A percentile compares a stretch with the other conserved stretches of the same genome.
Evolutionary conservation across 495 filamentous ascomycete species (phyloP).

Genomic region (Thozetella sp.): DNA sequence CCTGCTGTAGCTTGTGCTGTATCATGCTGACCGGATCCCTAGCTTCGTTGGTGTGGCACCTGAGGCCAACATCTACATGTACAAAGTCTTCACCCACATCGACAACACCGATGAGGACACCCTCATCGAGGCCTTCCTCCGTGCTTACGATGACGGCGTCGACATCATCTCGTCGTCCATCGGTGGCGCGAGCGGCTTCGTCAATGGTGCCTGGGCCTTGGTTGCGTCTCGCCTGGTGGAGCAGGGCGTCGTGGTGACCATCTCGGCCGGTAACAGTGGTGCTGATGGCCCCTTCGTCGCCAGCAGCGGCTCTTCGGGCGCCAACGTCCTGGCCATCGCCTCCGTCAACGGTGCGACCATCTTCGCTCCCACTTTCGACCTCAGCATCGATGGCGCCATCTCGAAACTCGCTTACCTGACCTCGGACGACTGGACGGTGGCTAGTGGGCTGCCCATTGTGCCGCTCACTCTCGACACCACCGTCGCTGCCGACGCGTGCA

Average conservation of each 20-base stretch:
- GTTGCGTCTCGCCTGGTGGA: slow-evolving; percentile 31
- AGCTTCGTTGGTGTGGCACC: slow-evolving; percentile 52
- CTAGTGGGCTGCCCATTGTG: slow-evolving; percentile 15
- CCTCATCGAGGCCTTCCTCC: slow-evolving; percentile 26
- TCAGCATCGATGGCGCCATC: neutral
- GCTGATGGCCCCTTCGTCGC: slow-evolving; percentile 27
- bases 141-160: slow-evolving; percentile 26
- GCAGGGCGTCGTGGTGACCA: slow-evolving; percentile 29
- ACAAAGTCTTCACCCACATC: slow-evolving; percentile 42
- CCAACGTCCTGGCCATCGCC: slow-evolving; percentile 26
- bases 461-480: slow-evolving; percentile 20
- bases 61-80: slow-evolving; percentile 44
- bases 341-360: neutral
- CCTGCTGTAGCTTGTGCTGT: no score
- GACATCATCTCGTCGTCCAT: slow-evolving; percentile 33
- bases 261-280: slow-evolving; percentile 33
- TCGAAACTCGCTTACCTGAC: neutral
- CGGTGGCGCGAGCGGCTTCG: slow-evolving; percentile 26
- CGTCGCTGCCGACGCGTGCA: slow-evolving; percentile 19
- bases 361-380: neutral
- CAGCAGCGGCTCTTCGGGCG: slow-evolving; percentile 26
- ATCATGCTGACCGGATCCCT: no score
- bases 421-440: slow-evolving; percentile 8
- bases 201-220: slow-evolving; percentile 29
- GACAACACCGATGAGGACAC: slow-evolving; percentile 25